A percentile compares a stretch with the other conserved stretches of the same genome.
These are phyloP conservation scores for Microsporum ferrugineum DNA, from an alignment of 2,329 filamentous ascomycete genomes.

Conservation along the genomic window DNA sequence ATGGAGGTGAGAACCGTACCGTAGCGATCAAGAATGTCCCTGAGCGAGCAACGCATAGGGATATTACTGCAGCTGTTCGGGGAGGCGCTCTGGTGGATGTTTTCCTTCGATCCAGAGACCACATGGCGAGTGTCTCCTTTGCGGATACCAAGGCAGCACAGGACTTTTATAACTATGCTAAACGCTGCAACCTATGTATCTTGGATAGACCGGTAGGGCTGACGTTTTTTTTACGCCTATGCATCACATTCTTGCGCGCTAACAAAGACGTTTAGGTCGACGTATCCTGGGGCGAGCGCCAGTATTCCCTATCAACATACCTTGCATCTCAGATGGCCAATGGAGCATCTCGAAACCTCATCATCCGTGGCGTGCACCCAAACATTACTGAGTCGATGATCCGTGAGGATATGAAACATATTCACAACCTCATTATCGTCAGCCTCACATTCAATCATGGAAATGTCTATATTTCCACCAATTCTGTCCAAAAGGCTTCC, in stretches of 20 bases:
- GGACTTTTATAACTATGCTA: conserved; percentile 54
- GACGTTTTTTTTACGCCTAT: neutral
- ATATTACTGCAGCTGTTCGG: conserved; percentile 53
- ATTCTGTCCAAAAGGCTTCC: conserved; percentile 63
- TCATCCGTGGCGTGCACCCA: conserved; percentile 50
- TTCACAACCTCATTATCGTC: conserved; percentile 65
- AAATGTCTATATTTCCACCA: conserved; percentile 59
- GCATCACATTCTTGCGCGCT: neutral
- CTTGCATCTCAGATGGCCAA: conserved; percentile 51
- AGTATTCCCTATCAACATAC: conserved; percentile 54
- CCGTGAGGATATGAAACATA: conserved; percentile 66
- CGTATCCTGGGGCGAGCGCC: conserved; percentile 58
- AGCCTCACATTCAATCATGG: conserved; percentile 48
- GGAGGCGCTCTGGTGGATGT: conserved; percentile 63
- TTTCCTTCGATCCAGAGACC: conserved; percentile 49
- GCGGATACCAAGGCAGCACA: conserved; percentile 51
- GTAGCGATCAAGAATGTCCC: conserved; percentile 53
- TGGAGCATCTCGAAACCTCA: conserved; percentile 62
- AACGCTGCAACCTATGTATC: conserved; percentile 56
- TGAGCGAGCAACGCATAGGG: conserved; percentile 50
- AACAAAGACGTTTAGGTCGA: conserved; percentile 44
- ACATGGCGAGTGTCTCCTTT: conserved; percentile 57
- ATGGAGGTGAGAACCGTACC: conserved; percentile 19
- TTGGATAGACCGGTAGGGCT: conserved; percentile 52
- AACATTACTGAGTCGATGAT: conserved; percentile 53